Base-by-base conservation (phyloP, 805 yeast species). In the Yueomyces sp. region DNA sequence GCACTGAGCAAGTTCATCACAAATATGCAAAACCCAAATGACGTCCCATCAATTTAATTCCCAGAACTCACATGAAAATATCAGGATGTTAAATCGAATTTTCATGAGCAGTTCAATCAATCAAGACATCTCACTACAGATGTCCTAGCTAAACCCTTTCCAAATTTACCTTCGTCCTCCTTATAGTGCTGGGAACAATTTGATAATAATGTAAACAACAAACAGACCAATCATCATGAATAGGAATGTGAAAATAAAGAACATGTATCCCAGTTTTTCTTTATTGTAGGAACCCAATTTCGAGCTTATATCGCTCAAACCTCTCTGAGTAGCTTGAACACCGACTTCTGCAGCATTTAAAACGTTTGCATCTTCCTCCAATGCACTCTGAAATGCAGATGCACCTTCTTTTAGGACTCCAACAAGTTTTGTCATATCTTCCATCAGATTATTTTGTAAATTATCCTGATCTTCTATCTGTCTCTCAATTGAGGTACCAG, bases 261-360 rank as follows among this genome's bases (percentile, higher is more conserved):
- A 51, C 47, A 55, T 26, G 47, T 55, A 49, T 26, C 67, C 53
- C 43, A 57, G 44, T 52, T 55, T 49, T 50, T 58, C 44, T 54
- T 51, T 48, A 49, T 60, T 57, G 51, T 65, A 47, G 49, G 57
- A 49, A 47, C 59, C 43, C 41, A 55, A 52, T 48, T 51, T 63
- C 26, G 53, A 62, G 42, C 57, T 64, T 37, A 54, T 54, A 51
- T 49, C 49, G 26, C 54, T 44, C n/a, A 68, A 42, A 45, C 66
- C 64, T 32, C 47, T 55, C 3, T 68, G 59, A 2, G 72, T 66
- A 1, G 60, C 62, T 37, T 64, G 65, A 4, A 68, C 48, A 7
- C 72, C 72, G 11, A 63, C 57, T 45, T 66, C 70, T 2, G 72
- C 69, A 4, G 71, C 70, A 26, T 61, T 58, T 8, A 68, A 39